These are phyloP conservation scores for Cicer bijugum DNA, from an alignment of 306 rosid species.

Conservation along the genomic window DNA sequence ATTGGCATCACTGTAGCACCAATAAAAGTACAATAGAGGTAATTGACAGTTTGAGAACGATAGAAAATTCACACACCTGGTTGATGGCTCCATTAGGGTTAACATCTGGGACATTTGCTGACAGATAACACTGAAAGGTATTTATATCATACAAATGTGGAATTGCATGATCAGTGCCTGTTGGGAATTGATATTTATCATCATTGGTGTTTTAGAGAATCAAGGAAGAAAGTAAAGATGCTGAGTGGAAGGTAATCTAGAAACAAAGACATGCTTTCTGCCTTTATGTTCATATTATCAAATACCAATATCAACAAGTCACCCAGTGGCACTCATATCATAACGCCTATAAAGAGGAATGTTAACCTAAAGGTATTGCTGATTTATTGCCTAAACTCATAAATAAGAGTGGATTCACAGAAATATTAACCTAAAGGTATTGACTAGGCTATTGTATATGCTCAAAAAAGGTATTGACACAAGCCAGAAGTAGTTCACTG, in stretches of 20 bases:
- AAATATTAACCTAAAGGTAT: constrained; percentile 12
- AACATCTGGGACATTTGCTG: constrained; percentile 68
- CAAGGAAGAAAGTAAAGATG: constrained; percentile 11
- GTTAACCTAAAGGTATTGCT: neutral
- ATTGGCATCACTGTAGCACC: constrained; percentile 15
- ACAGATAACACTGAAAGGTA: constrained; percentile 82
- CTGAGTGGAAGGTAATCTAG: constrained; percentile 17
- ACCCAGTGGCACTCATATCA: constrained; percentile 8
- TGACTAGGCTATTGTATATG: constrained; percentile 6
- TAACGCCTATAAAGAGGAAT: constrained; percentile 22
- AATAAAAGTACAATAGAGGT: constrained; percentile 16
- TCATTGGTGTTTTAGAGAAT: constrained; percentile 16
- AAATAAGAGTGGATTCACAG: constrained; percentile 22
- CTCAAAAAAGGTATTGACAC: neutral
- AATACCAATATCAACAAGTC: neutral
- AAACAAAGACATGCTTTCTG: constrained; percentile 1
- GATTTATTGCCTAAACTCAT: constrained; percentile 10
- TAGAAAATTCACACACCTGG: constrained; percentile 65
- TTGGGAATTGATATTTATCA: constrained; percentile 35
- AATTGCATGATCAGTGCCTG: constrained; percentile 95
- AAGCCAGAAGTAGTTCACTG: constrained; percentile 31
- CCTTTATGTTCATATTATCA: constrained; percentile 3
- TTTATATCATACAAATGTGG: constrained; percentile 87
- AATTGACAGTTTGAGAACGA: constrained; percentile 20
- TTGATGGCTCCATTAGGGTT: constrained; percentile 79